These are phyloP conservation scores for Calocybe gambosa DNA, from an alignment of 1,284 basidiomycete genomes.

Conservation along the genomic window DNA sequence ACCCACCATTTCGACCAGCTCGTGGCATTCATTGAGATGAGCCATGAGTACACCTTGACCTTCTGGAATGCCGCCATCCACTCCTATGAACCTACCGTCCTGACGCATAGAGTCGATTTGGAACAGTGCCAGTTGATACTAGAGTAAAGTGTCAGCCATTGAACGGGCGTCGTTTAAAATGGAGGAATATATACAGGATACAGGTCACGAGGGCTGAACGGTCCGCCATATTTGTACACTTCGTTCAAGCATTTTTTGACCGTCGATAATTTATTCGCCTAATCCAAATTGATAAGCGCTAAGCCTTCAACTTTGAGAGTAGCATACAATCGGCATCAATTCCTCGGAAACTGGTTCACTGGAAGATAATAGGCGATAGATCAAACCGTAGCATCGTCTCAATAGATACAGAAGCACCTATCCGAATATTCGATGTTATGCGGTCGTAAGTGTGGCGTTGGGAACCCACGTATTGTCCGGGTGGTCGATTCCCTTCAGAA, in stretches of 20 bases:
- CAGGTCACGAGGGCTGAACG: slow-evolving; percentile 91
- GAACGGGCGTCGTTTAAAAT: background rate
- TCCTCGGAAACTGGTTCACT: slow-evolving; percentile 99
- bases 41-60: slow-evolving; percentile 97
- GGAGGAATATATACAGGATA: slow-evolving; percentile 68
- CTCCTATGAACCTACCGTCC: slow-evolving; percentile 89
- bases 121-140: slow-evolving; percentile 94
- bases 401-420: slow-evolving; percentile 91
- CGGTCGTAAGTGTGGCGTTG: background rate
- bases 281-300: slow-evolving; percentile 1
- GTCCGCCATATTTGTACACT: slow-evolving; percentile 94
- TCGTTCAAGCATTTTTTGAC: slow-evolving; percentile 97
- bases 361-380: slow-evolving; percentile 92
- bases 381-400: slow-evolving; percentile 92
- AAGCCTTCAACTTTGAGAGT: background rate
- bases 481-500: slow-evolving; percentile 84
- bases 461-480: slow-evolving; percentile 79
- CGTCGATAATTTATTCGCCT: slow-evolving; percentile 92
- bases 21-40: slow-evolving; percentile 94
- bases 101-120: slow-evolving; percentile 93
- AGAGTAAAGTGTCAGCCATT: slow-evolving; percentile 1
- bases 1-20: slow-evolving; percentile 85
- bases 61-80: slow-evolving; percentile 83
- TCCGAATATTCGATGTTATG: background rate
- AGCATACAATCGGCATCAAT: slow-evolving; percentile 84